A percentile compares a stretch with the other conserved stretches of the same genome.
Conservation (phyloP, 164 flowering plant species). For the Malania oleifera region DNA sequence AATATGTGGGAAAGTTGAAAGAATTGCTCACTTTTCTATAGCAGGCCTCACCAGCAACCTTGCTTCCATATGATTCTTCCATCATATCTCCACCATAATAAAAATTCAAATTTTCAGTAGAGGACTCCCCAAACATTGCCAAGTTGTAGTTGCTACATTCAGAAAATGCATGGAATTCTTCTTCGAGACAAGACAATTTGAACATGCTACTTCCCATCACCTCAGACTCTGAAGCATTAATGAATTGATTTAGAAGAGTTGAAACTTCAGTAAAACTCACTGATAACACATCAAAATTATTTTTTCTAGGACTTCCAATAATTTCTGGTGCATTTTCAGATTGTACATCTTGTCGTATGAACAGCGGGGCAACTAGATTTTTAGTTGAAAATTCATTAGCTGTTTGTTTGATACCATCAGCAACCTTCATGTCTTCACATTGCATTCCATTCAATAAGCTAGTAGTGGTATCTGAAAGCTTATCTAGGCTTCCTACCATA, state of each 20-base stretch:
- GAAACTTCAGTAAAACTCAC: slow-evolving; percentile 11
- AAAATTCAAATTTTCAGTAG: slow-evolving; percentile 16
- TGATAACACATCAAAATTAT: slow-evolving; percentile 8
- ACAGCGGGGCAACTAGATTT: slow-evolving; percentile 12
- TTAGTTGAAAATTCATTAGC: slow-evolving; percentile 10
- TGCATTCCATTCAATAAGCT: slow-evolving; percentile 5
- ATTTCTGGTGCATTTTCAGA: slow-evolving; percentile 10
- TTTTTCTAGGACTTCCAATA: slow-evolving; percentile 9
- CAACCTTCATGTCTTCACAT: slow-evolving; percentile 16
- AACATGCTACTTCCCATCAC: slow-evolving; percentile 16
- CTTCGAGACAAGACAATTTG: slow-evolving; percentile 22
- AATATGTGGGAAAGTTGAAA: slow-evolving; percentile 36
- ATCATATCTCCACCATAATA: slow-evolving; percentile 12
- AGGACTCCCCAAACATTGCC: slow-evolving; percentile 11
- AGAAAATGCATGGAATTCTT: slow-evolving; percentile 16
- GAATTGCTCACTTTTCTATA: slow-evolving; percentile 7
- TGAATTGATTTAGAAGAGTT: slow-evolving; percentile 10
- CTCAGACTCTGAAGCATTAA: slow-evolving; percentile 15
- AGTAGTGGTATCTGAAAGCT: slow-evolving; percentile 14
- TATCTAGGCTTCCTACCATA: slow-evolving; percentile 21
- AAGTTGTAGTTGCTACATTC: slow-evolving; percentile 5
- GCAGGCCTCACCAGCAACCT: slow-evolving; percentile 14
- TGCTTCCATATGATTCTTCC: slow-evolving; percentile 13
- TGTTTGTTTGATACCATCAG: slow-evolving; percentile 10
- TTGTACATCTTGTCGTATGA: slow-evolving; percentile 17